Evolutionary conservation across 176 grass and related monocot species (phyloP).

Genomic region (Coix lacrymajobi): DNA sequence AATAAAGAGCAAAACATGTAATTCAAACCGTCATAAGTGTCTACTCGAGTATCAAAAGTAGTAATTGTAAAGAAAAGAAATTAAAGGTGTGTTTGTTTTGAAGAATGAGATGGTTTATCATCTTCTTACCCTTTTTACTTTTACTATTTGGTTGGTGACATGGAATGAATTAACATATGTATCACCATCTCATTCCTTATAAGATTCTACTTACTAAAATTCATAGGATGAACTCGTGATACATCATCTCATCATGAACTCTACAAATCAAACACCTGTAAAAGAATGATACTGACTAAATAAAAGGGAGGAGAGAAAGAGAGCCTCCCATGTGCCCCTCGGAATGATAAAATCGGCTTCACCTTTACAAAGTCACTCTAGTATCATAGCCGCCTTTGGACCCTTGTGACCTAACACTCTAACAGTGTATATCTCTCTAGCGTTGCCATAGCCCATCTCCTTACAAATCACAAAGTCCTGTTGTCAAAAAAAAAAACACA

Average conservation of each 20-base stretch:
- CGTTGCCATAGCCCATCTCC: not conserved
- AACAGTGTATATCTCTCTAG: not conserved
- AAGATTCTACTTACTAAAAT: too few species aligned
- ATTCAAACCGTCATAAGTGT: not conserved
- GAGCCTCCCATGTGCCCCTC: not conserved
- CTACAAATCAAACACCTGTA: too few species aligned
- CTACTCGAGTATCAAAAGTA: not conserved
- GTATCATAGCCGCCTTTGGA: constrained; percentile 18
- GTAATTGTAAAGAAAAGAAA: too few species aligned
- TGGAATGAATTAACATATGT: too few species aligned
- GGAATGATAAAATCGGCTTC: not conserved
- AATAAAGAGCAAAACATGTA: not conserved
- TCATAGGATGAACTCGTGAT: too few species aligned
- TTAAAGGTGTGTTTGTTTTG: too few species aligned
- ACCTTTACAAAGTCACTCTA: constrained; percentile 26
- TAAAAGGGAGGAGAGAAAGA: not conserved
- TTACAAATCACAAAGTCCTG: not conserved
- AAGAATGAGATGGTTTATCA: too few species aligned
- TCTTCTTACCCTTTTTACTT: too few species aligned
- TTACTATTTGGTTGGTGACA: too few species aligned
- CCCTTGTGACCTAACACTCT: constrained; percentile 13
- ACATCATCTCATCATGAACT: too few species aligned
- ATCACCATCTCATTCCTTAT: too few species aligned
- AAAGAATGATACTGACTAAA: not conserved
- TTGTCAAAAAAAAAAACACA: too few species aligned